Evolutionary conservation across 805 yeast species (phyloP), one percentile per base, ranked within the genome.

Genomic region (Zygoascus tannicola): DNA sequence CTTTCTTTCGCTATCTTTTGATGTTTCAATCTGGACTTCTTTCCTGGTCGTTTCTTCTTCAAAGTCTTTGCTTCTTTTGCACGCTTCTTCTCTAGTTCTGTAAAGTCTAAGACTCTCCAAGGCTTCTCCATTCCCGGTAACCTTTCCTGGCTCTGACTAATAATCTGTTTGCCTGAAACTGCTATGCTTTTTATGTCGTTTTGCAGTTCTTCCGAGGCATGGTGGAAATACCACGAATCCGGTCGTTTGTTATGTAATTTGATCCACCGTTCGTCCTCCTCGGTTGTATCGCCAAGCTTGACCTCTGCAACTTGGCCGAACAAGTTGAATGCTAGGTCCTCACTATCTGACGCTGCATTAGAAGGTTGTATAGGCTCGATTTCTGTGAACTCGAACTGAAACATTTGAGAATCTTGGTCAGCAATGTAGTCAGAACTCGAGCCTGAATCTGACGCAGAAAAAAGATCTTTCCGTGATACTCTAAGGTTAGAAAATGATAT

Each of bases 41-140:
- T 55, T 15, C 57, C 55, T 2, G 57, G 57, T 10, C 57, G 20
- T 4, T 48, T 32, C 10, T 44, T 34, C 37, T 41, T 47, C 22
- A 39, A 14, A 22, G 36, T 48, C 8, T 38, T 15, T 3, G 23
- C 32, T 14, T 54, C 55, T 32, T 32, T 35, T 21, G 47, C 44
- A 5, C 39, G 43, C 37, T 47, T 41, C 16, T 35, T 43, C 20
- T 41, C 47, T 23, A 46, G 35, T 20, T 30, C 46, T 12, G 47
- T 50, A 37, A 39, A 51, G 33, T 54, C 52, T 8, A 51, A 32
- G 8, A 55, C 51, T 39, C 49, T 43, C 52, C 55, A 41, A 2
- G 55, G 55, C 51, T 44, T 45, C 14, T 15, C 36, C 51, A 51
- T 44, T 2, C 55, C 58, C 2, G 55, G 53, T 19, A 43, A 44